phyloP scores from a whole-genome alignment of 2,329 filamentous ascomycete genomes.

The Paecilomyces sp. region DNA sequence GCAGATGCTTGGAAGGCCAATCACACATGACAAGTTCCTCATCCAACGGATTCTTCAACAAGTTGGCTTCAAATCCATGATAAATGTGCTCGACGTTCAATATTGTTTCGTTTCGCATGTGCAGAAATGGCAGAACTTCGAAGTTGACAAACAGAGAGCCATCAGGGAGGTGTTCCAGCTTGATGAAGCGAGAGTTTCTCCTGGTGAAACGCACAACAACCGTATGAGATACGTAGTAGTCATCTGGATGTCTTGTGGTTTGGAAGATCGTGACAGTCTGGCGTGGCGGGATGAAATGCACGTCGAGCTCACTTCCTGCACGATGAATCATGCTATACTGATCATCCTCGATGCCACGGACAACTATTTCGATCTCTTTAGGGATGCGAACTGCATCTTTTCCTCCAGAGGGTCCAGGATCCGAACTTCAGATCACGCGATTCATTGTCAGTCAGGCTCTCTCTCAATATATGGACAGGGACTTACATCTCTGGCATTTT shows the following conservation, averaged over 20 bases:
- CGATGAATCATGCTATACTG: background rate
- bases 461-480: background rate
- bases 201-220: background rate
- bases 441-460: background rate
- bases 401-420: background rate
- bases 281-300: background rate
- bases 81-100: background rate
- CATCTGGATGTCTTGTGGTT: background rate
- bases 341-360: background rate
- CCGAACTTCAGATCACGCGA: background rate
- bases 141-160: background rate
- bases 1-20: background rate
- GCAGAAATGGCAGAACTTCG: background rate
- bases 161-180: background rate
- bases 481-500: background rate
- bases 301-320: background rate
- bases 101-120: background rate
- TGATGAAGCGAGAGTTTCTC: background rate
- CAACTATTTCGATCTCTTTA: background rate
- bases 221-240: background rate
- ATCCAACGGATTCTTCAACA: background rate
- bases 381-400: background rate
- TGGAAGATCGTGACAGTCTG: background rate
- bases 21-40: background rate
- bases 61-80: background rate